phyloP scores from a whole-genome alignment of 768 basidiomycete species.

The Lactifluus rugatus region DNA sequence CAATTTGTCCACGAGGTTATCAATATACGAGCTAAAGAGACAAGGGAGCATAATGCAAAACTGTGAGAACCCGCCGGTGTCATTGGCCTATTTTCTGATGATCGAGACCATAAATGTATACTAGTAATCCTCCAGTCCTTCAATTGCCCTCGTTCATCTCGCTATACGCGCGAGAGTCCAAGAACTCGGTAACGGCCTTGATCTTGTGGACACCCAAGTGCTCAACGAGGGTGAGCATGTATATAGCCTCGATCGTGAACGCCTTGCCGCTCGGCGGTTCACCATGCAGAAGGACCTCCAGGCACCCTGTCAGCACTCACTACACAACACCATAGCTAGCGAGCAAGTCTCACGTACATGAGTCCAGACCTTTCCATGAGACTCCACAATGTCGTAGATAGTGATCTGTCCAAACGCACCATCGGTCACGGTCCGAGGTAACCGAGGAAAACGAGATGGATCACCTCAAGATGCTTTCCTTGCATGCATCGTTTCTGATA shows the following conservation, averaged over 20 bases:
- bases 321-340: neutral
- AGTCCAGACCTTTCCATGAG: neutral
- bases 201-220: neutral
- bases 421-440: no score
- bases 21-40: no score
- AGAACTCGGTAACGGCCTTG: neutral
- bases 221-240: neutral
- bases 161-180: neutral
- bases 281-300: neutral
- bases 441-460: neutral
- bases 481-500: neutral
- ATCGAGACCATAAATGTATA: no score
- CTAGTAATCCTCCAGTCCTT: no score
- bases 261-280: neutral
- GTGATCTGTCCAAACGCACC: neutral
- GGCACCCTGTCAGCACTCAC: neutral
- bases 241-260: slow-evolving; percentile 4
- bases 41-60: no score
- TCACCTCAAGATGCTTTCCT: neutral
- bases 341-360: neutral
- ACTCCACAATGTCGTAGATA: neutral
- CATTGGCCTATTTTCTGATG: no score
- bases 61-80: no score
- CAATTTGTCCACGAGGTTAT: no score
- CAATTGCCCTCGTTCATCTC: no score